Evolutionary conservation across 441 rosid species (phyloP).

Genomic region (Populus hybrid): DNA sequence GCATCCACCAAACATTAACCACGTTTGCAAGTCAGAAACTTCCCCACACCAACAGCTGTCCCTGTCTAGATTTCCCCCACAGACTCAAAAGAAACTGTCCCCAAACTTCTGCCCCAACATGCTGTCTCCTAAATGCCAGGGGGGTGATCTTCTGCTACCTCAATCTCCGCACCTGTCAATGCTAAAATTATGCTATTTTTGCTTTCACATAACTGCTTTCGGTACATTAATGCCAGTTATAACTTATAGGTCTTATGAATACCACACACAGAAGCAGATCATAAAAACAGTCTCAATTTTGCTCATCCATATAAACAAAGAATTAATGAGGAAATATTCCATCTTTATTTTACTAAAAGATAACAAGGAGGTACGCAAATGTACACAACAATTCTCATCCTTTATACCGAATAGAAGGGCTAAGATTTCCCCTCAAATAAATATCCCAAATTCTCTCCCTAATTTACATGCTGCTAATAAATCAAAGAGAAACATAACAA

Average conservation of each 20-base stretch:
- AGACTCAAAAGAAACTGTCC: not conserved
- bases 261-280: not conserved
- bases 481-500: constrained; percentile 19
- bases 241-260: not conserved
- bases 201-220: not conserved
- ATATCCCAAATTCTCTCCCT: constrained; percentile 11
- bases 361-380: constrained; percentile 5
- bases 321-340: not conserved
- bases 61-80: not conserved
- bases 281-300: not conserved
- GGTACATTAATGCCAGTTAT: not conserved
- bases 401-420: constrained; percentile 23
- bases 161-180: constrained; percentile 11
- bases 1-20: not conserved
- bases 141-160: not conserved
- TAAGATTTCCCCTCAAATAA: constrained; percentile 25
- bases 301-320: not conserved
- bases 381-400: not conserved
- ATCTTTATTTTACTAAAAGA: constrained; percentile 4
- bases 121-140: not conserved
- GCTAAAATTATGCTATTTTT: constrained; percentile 7
- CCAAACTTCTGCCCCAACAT: not conserved
- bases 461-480: constrained; percentile 7
- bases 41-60: not conserved
- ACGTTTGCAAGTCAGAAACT: not conserved